Evolutionary conservation across 768 basidiomycete genomes (phyloP), one percentile per base, ranked within the genome.

Genomic region (Pulveroboletus sp.): DNA sequence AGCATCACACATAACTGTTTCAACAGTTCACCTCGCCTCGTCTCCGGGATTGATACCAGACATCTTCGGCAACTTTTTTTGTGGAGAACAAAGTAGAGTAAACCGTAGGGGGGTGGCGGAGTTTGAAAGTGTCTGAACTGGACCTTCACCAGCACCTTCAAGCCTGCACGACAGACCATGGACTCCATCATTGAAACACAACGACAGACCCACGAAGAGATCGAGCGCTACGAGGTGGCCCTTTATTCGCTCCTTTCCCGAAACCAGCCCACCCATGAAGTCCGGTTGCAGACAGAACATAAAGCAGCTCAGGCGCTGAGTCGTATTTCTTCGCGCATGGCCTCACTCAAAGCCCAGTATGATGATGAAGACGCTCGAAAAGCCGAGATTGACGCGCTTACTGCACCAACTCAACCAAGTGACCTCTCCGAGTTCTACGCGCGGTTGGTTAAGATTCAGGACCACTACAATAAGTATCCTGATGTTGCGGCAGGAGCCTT

Each of bases 391-490:
- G 76, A 84, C 38, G 57, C 75, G 11, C 70, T 91, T 6, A 85
- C 87, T 33, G 74, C 79, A 10, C 70, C 81, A 14, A 54, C 72
- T 5, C 76, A 80, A 58, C 78, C 78, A 41, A 80, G 82, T 69
- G 81, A 97, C 71, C 77, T 98, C 45, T 83, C 86, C 41, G 92
- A 95, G 70, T 99, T 99, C 75, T 98, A 99, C 74, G 76, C 85
- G 69, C 86, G 96, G 74, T 85, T 98, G 77, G 85, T 83, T 65
- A 93, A 89, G 80, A 84, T 98, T 71, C 91, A 94, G 74, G 93
- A 94, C 67, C 92, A 95, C 80, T 85, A 98, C 78, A 80, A 79
- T 72, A 91, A 91, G 76, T 93, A 97, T 78, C 93, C 93, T 74
- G 89, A 94, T 73, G 76, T 87, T 71, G 78, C 80, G 63, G 76